phyloP scores from a whole-genome alignment of 1,284 basidiomycete species.

The Phenoliferia sp. region DNA sequence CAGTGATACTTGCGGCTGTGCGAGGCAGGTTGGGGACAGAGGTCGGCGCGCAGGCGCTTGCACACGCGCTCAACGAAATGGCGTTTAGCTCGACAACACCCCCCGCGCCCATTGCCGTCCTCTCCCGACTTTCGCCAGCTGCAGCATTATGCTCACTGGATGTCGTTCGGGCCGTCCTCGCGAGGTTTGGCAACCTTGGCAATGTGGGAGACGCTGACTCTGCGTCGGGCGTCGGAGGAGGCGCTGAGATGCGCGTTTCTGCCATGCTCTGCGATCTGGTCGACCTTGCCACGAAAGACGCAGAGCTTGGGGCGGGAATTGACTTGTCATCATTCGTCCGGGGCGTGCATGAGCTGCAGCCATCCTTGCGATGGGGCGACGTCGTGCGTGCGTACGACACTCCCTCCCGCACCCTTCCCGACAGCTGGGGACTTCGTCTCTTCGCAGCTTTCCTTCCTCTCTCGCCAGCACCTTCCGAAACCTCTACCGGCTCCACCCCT shows the following conservation, averaged over 20 bases:
- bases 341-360: conserved; percentile 28
- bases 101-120: conserved; percentile 15
- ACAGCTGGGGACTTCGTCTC: conserved; percentile 70
- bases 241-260: conserved; percentile 21
- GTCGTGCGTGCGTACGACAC: conserved; percentile 74
- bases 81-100: conserved; percentile 8
- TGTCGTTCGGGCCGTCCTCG: conserved; percentile 60
- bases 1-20: conserved; percentile 36
- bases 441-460: conserved; percentile 71
- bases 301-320: conserved; percentile 15
- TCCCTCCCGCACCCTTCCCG: conserved; percentile 68
- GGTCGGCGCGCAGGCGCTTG: conserved; percentile 36
- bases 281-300: conserved; percentile 21
- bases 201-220: background rate
- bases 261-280: conserved; percentile 25
- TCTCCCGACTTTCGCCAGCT: conserved; percentile 30
- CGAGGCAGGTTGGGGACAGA: conserved; percentile 38
- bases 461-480: conserved; percentile 42
- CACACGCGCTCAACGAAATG: conserved; percentile 39
- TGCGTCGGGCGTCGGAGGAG: conserved; percentile 4
- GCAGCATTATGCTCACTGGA: conserved; percentile 46
- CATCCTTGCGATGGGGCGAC: conserved; percentile 56
- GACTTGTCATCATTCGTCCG: conserved; percentile 18
- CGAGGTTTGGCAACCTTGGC: conserved; percentile 58
- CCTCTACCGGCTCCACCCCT: conserved; percentile 5